Evolutionary conservation across 2,329 filamentous ascomycete genomes (phyloP), one percentile per base, ranked within the genome.

Genomic region (Parascedosporium putredinis): DNA sequence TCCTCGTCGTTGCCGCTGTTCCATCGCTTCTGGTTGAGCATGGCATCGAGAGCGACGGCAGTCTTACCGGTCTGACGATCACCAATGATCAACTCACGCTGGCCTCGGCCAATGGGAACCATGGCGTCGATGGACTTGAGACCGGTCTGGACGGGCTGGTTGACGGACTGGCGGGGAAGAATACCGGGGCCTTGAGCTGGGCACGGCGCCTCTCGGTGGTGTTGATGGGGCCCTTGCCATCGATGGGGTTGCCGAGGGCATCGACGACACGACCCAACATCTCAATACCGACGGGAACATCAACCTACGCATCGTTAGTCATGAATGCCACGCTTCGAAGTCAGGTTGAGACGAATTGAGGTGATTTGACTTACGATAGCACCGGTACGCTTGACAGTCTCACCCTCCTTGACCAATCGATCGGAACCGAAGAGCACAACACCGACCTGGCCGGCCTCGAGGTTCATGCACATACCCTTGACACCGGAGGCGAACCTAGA

Each of bases 381-480:
- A 72, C 93, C 93, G 65, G 93, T 98, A 84, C 93, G 91, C 86
- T 95, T 97, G 75, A 98, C 93, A 60, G 87, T 91, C 82, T 98
- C 91, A 69, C 93, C 93, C 77, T 98, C 93, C 81, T 88, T 93
- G 83, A 98, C 93, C 65, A 96, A 82, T 90, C 93, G 90, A 78
- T 98, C 93, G 68, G 93, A 97, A 84, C 93, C 93, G 83, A 98
- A 98, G 68, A 98, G 83, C 83, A 98, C 93, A 67, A 98, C 90
- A 95, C 93, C 93, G 78, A 98, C 93, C 77, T 97, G 93, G 73
- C 93, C 93, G 74, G 93, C 93, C 79, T 98, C 93, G 76, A 98
- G 84, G 87, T 98, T 98, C 91, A 98, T 97, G 88, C 91, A 97
- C 93, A 98, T 98, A 74, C 93, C 93, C 85, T 97, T 97, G 75